Conservation (phyloP, 2,329 filamentous ascomycete genomes). For the Coniochaeta sp. region DNA sequence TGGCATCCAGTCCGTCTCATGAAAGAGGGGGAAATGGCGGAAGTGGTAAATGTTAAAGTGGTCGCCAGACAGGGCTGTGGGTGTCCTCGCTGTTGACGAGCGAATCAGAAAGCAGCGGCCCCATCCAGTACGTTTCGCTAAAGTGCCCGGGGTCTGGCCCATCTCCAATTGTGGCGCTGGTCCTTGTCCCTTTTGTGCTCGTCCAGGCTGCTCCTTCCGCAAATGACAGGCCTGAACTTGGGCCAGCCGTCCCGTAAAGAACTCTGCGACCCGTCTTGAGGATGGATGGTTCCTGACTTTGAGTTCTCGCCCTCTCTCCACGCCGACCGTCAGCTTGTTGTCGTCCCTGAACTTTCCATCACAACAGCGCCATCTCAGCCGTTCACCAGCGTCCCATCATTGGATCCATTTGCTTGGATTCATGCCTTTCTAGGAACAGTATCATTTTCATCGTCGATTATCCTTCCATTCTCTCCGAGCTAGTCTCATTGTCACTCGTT, state of each 20-base stretch:
- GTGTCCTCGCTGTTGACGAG: not conserved
- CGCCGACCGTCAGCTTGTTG: not conserved
- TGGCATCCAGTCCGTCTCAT: not conserved
- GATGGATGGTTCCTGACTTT: not conserved
- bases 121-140: constrained; percentile 1
- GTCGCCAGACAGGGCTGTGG: not conserved
- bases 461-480: constrained; percentile 27
- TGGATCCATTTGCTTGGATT: constrained; percentile 19
- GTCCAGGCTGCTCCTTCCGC: not conserved
- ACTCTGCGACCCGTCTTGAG: not conserved
- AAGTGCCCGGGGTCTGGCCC: not conserved
- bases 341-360: not conserved
- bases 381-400: not conserved
- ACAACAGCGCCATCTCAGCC: not conserved
- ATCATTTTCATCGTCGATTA: constrained; percentile 19
- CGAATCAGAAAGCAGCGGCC: not conserved
- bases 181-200: not conserved
- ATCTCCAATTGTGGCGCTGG: not conserved
- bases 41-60: not conserved
- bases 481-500: constrained; percentile 42
- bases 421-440: constrained; percentile 19
- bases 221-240: not conserved
- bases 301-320: not conserved
- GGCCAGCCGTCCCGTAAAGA: not conserved
- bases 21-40: not conserved